Conservation (phyloP, 2,329 filamentous ascomycete species). For the Aspergillus neotritici region DNA sequence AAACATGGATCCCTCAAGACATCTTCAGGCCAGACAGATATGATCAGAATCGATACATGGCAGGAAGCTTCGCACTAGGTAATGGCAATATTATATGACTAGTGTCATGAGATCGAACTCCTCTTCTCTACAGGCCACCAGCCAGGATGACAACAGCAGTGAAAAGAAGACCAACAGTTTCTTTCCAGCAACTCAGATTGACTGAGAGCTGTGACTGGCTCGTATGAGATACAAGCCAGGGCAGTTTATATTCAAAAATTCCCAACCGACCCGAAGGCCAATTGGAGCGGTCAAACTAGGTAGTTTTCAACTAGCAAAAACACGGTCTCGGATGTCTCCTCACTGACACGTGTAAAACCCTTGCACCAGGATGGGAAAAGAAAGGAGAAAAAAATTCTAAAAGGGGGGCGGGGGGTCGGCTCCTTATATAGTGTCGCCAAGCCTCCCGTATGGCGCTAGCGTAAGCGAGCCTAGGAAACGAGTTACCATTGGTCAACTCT, state of each 20-base stretch:
- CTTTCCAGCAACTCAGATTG: slow-evolving; percentile 3
- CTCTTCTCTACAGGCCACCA: slow-evolving; percentile 37
- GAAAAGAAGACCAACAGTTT: slow-evolving; percentile 33
- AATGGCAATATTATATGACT: too few relatives aligned
- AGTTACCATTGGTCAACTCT: slow-evolving; percentile 9
- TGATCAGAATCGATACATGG: neutral
- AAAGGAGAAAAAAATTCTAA: slow-evolving; percentile 31
- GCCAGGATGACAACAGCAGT: slow-evolving; percentile 31
- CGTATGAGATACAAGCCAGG: slow-evolving; percentile 19
- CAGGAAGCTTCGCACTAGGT: too few relatives aligned
- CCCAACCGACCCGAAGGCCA: slow-evolving; percentile 65
- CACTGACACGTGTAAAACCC: slow-evolving; percentile 79
- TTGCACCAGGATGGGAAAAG: slow-evolving; percentile 43
- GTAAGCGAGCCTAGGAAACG: slow-evolving; percentile 21
- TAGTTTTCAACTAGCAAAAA: slow-evolving; percentile 93
- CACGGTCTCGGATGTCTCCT: slow-evolving; percentile 80
- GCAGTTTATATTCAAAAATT: slow-evolving; percentile 64
- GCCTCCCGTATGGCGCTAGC: slow-evolving; percentile 19
- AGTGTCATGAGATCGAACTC: neutral
- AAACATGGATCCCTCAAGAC: too few relatives aligned
- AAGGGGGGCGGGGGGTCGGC: neutral
- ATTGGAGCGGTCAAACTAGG: slow-evolving; percentile 67
- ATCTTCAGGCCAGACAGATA: neutral
- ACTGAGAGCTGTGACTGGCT: slow-evolving; percentile 1
- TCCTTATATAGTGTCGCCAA: slow-evolving; percentile 23